Conservation (phyloP, 164 flowering plant genomes). For the Magnolia changhungtana region DNA sequence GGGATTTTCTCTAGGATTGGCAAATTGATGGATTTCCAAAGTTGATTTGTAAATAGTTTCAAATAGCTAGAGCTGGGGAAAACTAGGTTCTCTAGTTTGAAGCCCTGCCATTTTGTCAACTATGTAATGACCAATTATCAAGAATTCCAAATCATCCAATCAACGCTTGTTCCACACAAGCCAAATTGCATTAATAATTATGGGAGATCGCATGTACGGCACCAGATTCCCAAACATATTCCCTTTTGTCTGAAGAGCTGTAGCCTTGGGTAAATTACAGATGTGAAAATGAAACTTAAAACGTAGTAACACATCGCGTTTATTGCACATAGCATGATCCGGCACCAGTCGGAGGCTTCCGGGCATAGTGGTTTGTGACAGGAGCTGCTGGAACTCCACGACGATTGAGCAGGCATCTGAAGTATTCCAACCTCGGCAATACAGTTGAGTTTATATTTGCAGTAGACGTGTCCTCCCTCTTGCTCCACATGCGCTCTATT, state of each 20-base stretch:
- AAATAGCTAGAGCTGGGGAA: background rate
- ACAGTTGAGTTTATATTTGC: constrained; percentile 38
- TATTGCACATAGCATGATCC: constrained; percentile 85
- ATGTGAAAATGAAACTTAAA: too few species aligned
- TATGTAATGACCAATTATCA: background rate
- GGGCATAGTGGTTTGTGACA: constrained; percentile 57
- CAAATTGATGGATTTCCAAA: too few species aligned
- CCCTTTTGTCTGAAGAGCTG: background rate
- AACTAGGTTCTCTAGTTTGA: background rate
- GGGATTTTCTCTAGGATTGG: too few species aligned
- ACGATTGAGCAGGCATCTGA: constrained; percentile 75
- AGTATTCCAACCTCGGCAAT: constrained; percentile 68
- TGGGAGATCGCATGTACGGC: background rate
- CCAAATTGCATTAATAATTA: background rate
- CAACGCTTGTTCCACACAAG: background rate
- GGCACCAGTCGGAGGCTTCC: constrained; percentile 62
- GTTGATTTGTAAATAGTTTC: too few species aligned
- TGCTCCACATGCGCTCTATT: constrained; percentile 87
- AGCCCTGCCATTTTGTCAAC: background rate
- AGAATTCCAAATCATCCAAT: too few species aligned
- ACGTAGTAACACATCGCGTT: background rate
- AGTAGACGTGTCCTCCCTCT: constrained; percentile 36
- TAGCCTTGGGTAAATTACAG: background rate
- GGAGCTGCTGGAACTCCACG: constrained; percentile 92
- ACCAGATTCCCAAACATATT: background rate